Percentiles rank a stretch among this genome's conserved stretches.
Evolutionary conservation across 176 grass and related monocot genomes (phyloP).

Genomic region (Eleusine indica): DNA sequence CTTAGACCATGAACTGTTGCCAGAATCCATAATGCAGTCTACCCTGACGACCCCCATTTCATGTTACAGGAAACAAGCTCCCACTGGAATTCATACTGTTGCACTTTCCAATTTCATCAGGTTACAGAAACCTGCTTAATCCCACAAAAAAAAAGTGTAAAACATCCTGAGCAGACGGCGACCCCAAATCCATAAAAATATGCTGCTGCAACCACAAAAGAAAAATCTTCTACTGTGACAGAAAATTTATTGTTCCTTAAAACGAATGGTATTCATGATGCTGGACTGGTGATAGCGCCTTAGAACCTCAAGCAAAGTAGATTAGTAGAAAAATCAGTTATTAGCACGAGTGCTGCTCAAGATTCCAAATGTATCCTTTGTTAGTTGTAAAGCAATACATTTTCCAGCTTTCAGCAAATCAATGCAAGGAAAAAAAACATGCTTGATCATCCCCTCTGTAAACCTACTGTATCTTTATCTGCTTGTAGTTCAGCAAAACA

Average conservation of each 20-base stretch:
- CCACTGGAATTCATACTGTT: constrained; percentile 16
- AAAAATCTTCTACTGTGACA: neutral
- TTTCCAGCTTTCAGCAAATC: neutral
- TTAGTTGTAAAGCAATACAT: neutral
- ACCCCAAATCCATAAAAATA: constrained; percentile 11
- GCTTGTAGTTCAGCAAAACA: neutral
- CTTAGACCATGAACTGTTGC: constrained; percentile 26
- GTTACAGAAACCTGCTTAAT: constrained; percentile 28
- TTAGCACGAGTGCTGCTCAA: neutral
- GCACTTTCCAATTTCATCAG: neutral
- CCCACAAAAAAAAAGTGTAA: constrained; percentile 21
- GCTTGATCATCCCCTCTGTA: neutral
- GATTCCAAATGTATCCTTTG: neutral
- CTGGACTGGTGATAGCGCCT: neutral
- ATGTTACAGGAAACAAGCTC: constrained; percentile 23
- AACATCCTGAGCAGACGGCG: neutral
- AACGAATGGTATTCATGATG: neutral
- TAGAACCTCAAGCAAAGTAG: neutral
- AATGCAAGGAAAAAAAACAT: constrained; percentile 13
- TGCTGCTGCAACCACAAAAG: neutral
- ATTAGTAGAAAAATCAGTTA: neutral
- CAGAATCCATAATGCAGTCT: neutral
- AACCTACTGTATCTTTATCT: too few relatives aligned
- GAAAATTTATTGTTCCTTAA: neutral
- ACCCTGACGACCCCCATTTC: constrained; percentile 19